Evolutionary conservation across 805 yeast species (phyloP), one percentile per base, ranked within the genome.

Genomic region (Teunomyces tritomae): DNA sequence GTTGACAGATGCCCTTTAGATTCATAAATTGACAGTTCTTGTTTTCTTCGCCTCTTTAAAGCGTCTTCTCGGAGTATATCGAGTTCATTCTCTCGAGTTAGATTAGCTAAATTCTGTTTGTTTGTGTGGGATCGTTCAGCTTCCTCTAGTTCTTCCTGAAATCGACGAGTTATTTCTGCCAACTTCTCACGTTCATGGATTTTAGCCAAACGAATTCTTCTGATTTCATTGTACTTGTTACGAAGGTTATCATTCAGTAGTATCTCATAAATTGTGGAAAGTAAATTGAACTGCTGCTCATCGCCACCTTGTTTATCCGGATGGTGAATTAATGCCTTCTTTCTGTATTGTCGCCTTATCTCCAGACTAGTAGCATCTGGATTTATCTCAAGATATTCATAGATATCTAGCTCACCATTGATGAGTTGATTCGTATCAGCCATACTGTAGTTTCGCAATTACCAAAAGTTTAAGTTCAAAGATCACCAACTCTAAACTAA

Each of bases 291-390:
- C 48, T 63, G 59, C 14, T 47, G 48, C 9, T 49, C 42, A 34
- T 47, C 46, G 16, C 51, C 51, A 8, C 54, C 55, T 17, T 66
- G 65, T 53, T 72, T 73, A 53, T 73, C 78, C 5, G 78, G 77
- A 50, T 73, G 77, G 49, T 57, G 67, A 16, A 50, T 40, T 16
- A 73, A 62, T 0, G 78, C 77, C 48, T 61, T 52, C 34, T 55
- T 54, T 33, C 76, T 58, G 53, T 68, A 73, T 42, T 60, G 62
- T 5, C 59, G 46, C 35, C 62, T 53, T 20, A 73, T 67, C 9
- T 60, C 65, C 3, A 48, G 44, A 3, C 29, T 32, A 5, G 59
- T 34, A 8, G 72, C 67, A 8, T 51, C 50, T 1, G 60, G 57
- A 0, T 49, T 40, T 2, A 68, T 56, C 16, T 52, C 62, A 1